Evolutionary conservation across 805 yeast species (phyloP).

Genomic region (Sugiyamaella valdiviana): DNA sequence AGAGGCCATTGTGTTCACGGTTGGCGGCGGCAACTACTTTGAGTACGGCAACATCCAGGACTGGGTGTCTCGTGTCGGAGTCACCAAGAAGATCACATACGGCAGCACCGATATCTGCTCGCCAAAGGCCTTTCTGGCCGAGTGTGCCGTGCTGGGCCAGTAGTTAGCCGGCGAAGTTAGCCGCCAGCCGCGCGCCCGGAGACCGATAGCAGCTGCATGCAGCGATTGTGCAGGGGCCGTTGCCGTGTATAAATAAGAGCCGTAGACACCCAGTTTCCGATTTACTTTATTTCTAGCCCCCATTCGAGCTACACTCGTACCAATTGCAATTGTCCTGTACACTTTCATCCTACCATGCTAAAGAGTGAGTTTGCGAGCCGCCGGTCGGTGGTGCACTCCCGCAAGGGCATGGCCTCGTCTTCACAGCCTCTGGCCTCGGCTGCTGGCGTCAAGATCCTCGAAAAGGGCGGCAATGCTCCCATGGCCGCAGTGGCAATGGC

Average conservation of each 20-base stretch:
- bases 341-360: background rate
- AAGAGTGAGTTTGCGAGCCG: constrained; percentile 39
- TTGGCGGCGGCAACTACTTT: constrained; percentile 93
- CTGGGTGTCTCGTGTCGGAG: constrained; percentile 49
- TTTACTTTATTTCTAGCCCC: background rate
- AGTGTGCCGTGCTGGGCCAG: constrained; percentile 30
- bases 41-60: constrained; percentile 94
- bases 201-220: background rate
- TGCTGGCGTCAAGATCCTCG: constrained; percentile 61
- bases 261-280: background rate
- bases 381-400: constrained; percentile 67
- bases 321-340: too few relatives aligned
- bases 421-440: constrained; percentile 73
- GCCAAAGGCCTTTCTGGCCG: constrained; percentile 28
- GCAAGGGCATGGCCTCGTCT: constrained; percentile 66
- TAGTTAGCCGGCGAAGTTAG: background rate
- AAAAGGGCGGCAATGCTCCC: constrained; percentile 60
- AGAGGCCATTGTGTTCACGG: constrained; percentile 82
- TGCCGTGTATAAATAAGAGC: background rate
- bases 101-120: constrained; percentile 70
- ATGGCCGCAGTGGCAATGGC: constrained; percentile 41
- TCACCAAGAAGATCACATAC: constrained; percentile 60
- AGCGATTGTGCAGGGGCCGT: background rate
- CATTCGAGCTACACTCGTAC: too few relatives aligned
- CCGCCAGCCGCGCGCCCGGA: background rate